Conservation (phyloP, 2,329 filamentous ascomycete genomes). For the Berkeleyomyces rouxiae region DNA sequence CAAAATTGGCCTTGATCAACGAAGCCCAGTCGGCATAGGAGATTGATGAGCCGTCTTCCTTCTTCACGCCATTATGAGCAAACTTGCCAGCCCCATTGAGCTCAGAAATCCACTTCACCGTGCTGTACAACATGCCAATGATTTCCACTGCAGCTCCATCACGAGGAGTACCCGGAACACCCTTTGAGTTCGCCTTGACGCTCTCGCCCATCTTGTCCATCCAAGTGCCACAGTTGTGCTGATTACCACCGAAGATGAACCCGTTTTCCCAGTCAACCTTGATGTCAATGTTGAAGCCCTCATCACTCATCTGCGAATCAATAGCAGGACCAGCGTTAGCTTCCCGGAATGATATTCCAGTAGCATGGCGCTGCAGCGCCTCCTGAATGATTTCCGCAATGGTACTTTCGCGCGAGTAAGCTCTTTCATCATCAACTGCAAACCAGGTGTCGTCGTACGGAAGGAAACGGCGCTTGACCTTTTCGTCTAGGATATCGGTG, state of each 20-base stretch:
- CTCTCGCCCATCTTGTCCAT: conserved; percentile 99
- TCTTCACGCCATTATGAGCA: conserved; percentile 55
- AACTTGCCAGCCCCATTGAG: conserved; percentile 55
- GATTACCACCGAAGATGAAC: conserved; percentile 85
- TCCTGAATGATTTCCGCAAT: conserved; percentile 87
- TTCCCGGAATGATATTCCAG: conserved; percentile 81
- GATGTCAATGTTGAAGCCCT: conserved; percentile 85
- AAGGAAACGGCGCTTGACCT: conserved; percentile 69
- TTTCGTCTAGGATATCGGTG: conserved; percentile 52
- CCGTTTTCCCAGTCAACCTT: conserved; percentile 83
- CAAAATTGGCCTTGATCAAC: conserved; percentile 71
- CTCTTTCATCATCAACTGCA: conserved; percentile 57
- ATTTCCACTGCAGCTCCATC: conserved; percentile 94
- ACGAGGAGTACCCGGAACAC: conserved; percentile 85
- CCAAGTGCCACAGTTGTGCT: conserved; percentile 94
- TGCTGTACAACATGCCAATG: conserved; percentile 81
- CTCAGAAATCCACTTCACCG: conserved; percentile 59
- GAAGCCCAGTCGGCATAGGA: conserved; percentile 64
- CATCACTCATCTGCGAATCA: conserved; percentile 81
- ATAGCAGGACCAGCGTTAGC: conserved; percentile 80
- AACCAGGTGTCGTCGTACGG: conserved; percentile 97
- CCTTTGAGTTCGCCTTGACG: conserved; percentile 75
- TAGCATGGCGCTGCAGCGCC: conserved; percentile 77
- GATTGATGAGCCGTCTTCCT: conserved; percentile 41
- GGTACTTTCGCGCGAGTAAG: conserved; percentile 71